A percentile compares a stretch with the other conserved stretches of the same genome.
These are phyloP conservation scores for Leptodontidium sp. DNA, from an alignment of 2,329 filamentous ascomycete species.

Conservation along the genomic window DNA sequence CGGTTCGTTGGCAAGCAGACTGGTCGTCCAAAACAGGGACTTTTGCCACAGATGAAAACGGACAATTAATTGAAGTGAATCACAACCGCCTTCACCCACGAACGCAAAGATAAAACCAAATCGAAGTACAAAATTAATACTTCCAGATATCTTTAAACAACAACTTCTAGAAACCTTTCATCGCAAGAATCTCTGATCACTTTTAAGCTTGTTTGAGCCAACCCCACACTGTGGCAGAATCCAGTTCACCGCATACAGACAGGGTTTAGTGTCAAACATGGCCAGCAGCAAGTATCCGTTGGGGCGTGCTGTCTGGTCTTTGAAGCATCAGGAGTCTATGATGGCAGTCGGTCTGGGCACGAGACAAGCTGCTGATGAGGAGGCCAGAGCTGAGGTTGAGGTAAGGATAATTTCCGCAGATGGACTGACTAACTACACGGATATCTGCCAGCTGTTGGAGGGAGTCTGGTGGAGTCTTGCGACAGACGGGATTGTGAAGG, in stretches of 20 bases:
- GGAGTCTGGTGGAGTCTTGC: not conserved
- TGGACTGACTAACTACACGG: not conserved
- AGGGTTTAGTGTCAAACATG: constrained; percentile 17
- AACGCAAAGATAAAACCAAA: not conserved
- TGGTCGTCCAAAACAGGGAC: not conserved
- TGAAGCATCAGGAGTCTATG: constrained; percentile 37
- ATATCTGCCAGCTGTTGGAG: constrained; percentile 2
- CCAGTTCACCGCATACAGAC: constrained; percentile 3
- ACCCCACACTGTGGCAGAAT: constrained; percentile 19
- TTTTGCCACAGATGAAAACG: constrained; percentile 8
- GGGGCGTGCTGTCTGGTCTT: constrained; percentile 37
- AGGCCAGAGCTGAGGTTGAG: constrained; percentile 74
- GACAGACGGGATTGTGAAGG: not conserved
- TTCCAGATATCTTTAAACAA: not conserved
- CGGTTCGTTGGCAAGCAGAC: not conserved
- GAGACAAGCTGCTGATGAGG: constrained; percentile 60
- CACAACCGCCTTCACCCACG: not conserved
- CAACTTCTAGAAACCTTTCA: not conserved
- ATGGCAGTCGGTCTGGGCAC: constrained; percentile 45
- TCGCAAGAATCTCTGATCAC: not conserved
- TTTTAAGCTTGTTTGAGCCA: not conserved
- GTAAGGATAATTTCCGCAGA: constrained; percentile 19
- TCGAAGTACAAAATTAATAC: not conserved
- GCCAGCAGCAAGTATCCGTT: constrained; percentile 22
- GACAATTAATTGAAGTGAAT: constrained; percentile 7